Evolutionary conservation across 495 filamentous ascomycete species (phyloP).

Genomic region (Articulospora tetracladia): DNA sequence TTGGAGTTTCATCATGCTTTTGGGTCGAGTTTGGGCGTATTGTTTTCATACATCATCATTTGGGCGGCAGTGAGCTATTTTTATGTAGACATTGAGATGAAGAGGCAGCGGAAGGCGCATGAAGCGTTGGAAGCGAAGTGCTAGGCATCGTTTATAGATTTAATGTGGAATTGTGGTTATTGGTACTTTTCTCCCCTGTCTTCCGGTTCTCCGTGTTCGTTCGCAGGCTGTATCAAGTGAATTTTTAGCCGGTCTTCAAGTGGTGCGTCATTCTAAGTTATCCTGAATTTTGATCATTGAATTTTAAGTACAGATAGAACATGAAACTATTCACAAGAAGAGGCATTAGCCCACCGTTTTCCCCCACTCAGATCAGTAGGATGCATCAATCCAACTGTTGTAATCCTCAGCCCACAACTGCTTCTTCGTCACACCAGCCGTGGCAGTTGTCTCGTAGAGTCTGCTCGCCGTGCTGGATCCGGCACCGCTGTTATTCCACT

Average conservation of each 20-base stretch:
- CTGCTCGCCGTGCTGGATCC: background rate
- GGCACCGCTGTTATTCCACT: slow-evolving; percentile 2
- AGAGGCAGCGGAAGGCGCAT: slow-evolving; percentile 1
- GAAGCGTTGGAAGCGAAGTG: background rate
- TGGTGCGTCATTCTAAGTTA: too few relatives aligned
- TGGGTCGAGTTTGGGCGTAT: slow-evolving; percentile 7
- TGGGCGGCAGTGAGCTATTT: slow-evolving; percentile 7
- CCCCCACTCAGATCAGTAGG: too few relatives aligned
- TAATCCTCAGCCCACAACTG: background rate
- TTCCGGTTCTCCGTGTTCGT: background rate
- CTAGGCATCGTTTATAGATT: background rate
- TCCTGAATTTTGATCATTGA: too few relatives aligned
- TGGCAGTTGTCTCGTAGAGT: slow-evolving; percentile 7
- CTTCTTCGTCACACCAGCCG: slow-evolving; percentile 3
- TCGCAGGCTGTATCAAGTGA: too few relatives aligned
- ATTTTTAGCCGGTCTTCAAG: too few relatives aligned
- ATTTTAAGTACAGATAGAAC: too few relatives aligned
- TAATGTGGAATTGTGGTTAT: background rate
- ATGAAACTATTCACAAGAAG: too few relatives aligned
- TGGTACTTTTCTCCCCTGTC: background rate
- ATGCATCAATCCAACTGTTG: background rate
- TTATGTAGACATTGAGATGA: slow-evolving; percentile 8
- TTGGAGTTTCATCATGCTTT: slow-evolving; percentile 18
- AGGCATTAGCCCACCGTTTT: too few relatives aligned
- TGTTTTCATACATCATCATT: slow-evolving; percentile 15